Base-by-base conservation (phyloP, 345 rosid species). In the Ailanthus altissimus region DNA sequence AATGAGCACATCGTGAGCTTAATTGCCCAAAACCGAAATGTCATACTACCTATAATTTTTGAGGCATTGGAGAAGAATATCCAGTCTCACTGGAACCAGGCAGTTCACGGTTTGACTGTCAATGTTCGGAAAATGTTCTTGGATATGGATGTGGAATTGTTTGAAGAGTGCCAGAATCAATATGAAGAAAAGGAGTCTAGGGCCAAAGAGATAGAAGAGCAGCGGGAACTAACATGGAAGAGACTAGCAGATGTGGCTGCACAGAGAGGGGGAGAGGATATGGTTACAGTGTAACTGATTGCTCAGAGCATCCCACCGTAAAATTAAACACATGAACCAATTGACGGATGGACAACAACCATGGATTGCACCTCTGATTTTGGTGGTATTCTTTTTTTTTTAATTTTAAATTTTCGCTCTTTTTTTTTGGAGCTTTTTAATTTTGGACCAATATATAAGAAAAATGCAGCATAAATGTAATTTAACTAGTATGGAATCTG, bases 41-140 rank as follows among this genome's bases (percentile, higher is more conserved):
- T 87, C 43, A 83, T 92, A 60, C 77, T 94, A 62, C 97, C 97
- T 6, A 84, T 94, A 43, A 92, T 94, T 36, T 94, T 88, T 32
- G 84, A 87, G 57, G 88, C 97, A 7, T 78, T 94, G 81, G 98
- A 92, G 90, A 94, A 79, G 86, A 94, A 94, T 85, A 85, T 87
- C 14, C 85, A 77, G 73, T 59, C 81, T 67, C 98, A 94, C 62
- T 94, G 98, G 98, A 94, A 90, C 85, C 94, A 89, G 76, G 90
- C 97, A 12, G 97, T 94, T 43, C 90, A 92, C 15, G 98, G 98
- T 59, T 84, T 94, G 71, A 92, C 97, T 1, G 75, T 81, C 32
- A 92, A 94, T 75, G 89, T 94, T 38, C 80, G 86, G 77, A 92
- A 89, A 79, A 92, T 94, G 97, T 94, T 94, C 83, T 50, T 89